Conservation (phyloP, 352 stramenopile genomes). For the Pythium phragmitis region DNA sequence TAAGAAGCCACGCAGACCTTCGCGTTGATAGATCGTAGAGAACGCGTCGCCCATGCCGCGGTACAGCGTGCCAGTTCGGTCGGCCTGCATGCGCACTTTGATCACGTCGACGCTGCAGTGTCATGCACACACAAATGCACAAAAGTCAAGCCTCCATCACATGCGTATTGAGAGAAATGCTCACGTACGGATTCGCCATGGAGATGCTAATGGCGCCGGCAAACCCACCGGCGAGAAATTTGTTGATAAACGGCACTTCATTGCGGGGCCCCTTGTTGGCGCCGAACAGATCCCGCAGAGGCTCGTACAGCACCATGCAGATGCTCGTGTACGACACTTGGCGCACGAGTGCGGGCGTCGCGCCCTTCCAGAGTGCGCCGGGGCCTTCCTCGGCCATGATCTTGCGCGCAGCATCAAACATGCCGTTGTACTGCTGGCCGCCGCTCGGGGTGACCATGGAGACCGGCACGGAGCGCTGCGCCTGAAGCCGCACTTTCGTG, state of each 20-base stretch:
- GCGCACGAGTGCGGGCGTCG: constrained; percentile 70
- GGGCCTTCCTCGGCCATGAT: constrained; percentile 72
- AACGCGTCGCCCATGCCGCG: constrained; percentile 68
- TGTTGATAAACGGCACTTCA: constrained; percentile 74
- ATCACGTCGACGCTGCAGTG: constrained; percentile 77
- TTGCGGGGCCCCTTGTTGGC: constrained; percentile 35
- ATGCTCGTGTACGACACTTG: constrained; percentile 89
- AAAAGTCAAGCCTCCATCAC: neutral
- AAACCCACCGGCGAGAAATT: constrained; percentile 76
- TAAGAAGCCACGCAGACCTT: constrained; percentile 71
- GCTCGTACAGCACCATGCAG: constrained; percentile 85
- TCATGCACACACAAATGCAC: constrained; percentile 8
- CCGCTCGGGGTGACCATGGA: constrained; percentile 29
- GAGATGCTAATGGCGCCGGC: constrained; percentile 79
- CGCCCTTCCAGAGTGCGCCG: constrained; percentile 71
- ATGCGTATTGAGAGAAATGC: constrained; percentile 6
- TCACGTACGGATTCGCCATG: constrained; percentile 79
- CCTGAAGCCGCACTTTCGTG: constrained; percentile 84
- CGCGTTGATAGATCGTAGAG: constrained; percentile 67
- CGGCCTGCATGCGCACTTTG: constrained; percentile 86
- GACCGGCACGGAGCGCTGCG: constrained; percentile 46
- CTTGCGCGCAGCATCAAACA: constrained; percentile 66
- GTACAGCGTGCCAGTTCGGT: constrained; percentile 68
- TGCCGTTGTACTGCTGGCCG: constrained; percentile 61
- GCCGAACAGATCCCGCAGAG: constrained; percentile 72